Base-by-base conservation (phyloP, 129 eudicot species). In the Centrapalus pauciflorus region DNA sequence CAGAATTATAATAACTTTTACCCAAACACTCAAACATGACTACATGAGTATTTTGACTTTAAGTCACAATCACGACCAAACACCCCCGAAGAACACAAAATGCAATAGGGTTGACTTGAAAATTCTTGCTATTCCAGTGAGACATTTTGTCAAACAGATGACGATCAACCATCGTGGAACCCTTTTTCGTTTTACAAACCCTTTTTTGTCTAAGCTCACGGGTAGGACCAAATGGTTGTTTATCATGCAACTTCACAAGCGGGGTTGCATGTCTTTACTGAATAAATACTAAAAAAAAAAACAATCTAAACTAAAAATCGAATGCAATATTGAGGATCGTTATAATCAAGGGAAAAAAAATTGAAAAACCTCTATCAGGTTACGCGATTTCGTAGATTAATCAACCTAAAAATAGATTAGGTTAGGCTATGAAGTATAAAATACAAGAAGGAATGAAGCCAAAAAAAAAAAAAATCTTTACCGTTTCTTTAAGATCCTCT, bases 401-500 rank as follows among this genome's bases (percentile, higher is more conserved):
- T 25, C 2, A 24, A n/a, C 8, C 8, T 25, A 16, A 7, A 27
- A 27, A 14, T 3, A 38, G 13, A 52, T 12, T 16, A 67, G 19
- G 41, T 41, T 14, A 67, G 19, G 41, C 30, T 14, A 20, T 6
- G 0, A 72, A 30, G 10, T 24, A 51, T n/a, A n/a, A n/a, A 7
- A 51, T 14, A 45, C 43, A 65, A 3, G n/a, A 41, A 6, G 13
- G 11, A 12, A 38, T 37, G 6, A 38, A 8, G 12, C 20, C 29
- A 32, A 63, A 27, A 11, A 52, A 21, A 13, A 12, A 73, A 3
- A 40, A 8, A 10, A 9, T 0, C 76, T 51, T n/a, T 76, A 89
- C 96, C 77, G 93, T 93, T 65, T 93, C 99, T 43, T 77, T 90
- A 35, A 93, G 86, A 70, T 79, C 99, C 67, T 93, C 96, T 5